A percentile compares a stretch with the other conserved stretches of the same genome.
phyloP scores from a whole-genome alignment of 2,329 filamentous ascomycete species.

The Pseudogymnoascus sp. region DNA sequence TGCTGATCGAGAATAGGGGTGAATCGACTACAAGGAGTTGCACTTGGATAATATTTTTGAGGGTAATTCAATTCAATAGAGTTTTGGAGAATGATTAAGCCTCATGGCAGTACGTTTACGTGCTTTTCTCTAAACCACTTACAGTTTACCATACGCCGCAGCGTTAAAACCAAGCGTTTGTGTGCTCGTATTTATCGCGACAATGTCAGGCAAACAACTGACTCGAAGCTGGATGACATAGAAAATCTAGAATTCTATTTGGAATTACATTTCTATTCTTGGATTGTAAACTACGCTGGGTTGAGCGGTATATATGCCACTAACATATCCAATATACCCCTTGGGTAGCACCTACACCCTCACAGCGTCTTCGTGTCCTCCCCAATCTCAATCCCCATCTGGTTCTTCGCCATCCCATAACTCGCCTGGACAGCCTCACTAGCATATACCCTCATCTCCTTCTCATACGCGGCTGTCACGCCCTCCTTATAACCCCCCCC shows the following conservation, averaged over 20 bases:
- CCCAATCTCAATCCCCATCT: slow-evolving; percentile 42
- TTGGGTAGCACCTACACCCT: background rate
- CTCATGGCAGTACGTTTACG: background rate
- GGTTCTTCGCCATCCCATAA: slow-evolving; percentile 39
- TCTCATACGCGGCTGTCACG: slow-evolving; percentile 50
- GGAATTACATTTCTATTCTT: background rate
- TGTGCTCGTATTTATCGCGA: background rate
- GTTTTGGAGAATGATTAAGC: too few relatives aligned
- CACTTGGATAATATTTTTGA: background rate
- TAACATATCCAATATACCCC: background rate
- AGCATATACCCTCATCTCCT: slow-evolving; percentile 53
- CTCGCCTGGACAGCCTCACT: slow-evolving; percentile 49
- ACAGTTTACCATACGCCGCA: too few relatives aligned
- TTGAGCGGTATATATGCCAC: background rate
- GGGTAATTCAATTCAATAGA: background rate
- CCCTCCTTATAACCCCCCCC: slow-evolving; percentile 47
- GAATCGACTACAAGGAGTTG: background rate
- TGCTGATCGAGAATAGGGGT: background rate
- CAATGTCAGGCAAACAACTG: background rate
- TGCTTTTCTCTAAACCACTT: too few relatives aligned
- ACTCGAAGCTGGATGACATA: background rate
- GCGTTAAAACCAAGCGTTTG: background rate
- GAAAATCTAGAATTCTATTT: background rate
- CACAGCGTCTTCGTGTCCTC: slow-evolving; percentile 26
- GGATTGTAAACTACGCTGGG: background rate